phyloP scores from a whole-genome alignment of 139 green algal genomes.

The Chlamydomonas incerta region DNA sequence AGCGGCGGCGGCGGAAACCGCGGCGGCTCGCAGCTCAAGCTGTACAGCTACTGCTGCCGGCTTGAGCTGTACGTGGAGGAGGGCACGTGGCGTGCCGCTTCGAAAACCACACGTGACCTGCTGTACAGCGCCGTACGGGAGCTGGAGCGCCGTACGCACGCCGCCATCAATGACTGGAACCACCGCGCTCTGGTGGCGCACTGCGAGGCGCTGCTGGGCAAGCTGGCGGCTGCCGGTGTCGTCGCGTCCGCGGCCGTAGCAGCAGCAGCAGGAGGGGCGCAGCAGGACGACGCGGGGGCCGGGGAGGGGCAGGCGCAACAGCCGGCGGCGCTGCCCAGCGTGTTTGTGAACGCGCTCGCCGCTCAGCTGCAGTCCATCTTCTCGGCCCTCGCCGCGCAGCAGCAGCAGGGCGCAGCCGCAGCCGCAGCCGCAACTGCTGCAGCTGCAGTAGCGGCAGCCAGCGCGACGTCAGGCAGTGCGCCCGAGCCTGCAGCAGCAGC shows the following conservation, averaged over 20 bases:
- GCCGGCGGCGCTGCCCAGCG: no score
- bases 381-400: no score
- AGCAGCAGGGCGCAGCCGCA: not conserved
- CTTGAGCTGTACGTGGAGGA: slow-evolving; percentile 74
- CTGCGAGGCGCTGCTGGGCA: not conserved
- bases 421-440: not conserved
- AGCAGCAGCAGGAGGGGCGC: not conserved
- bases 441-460: no score
- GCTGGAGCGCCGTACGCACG: slow-evolving; percentile 53
- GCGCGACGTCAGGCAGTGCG: no score
- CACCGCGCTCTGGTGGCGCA: not conserved
- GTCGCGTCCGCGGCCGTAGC: not conserved
- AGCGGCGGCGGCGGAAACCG: not conserved
- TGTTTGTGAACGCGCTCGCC: no score
- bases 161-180: slow-evolving; percentile 3
- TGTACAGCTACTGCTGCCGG: slow-evolving; percentile 71
- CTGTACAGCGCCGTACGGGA: slow-evolving; percentile 49
- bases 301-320: no score
- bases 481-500: no score
- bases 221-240: not conserved
- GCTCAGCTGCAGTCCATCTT: no score
- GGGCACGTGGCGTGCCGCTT: not conserved
- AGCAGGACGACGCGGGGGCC: no score
- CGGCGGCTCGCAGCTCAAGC: slow-evolving; percentile 36
- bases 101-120: slow-evolving; percentile 30